Evolutionary conservation across 306 rosid species (phyloP).

Genomic region (Coriaria nepalensis): DNA sequence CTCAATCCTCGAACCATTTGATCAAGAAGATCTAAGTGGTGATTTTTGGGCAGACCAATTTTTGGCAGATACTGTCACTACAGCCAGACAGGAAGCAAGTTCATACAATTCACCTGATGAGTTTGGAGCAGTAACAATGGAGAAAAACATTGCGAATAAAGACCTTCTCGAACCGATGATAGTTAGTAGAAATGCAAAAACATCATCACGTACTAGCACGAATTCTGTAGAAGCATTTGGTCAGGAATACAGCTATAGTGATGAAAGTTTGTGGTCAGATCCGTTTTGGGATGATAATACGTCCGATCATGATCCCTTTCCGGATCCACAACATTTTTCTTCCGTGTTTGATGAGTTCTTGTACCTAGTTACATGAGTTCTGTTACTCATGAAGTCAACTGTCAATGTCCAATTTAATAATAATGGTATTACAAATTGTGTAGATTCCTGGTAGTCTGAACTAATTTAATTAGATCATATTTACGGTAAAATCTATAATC

Average conservation of each 20-base stretch:
- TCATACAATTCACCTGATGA: too few species aligned
- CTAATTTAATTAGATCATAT: too few species aligned
- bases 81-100: too few species aligned
- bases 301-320: not conserved
- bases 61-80: not conserved
- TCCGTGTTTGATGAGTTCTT: conserved; percentile 1
- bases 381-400: too few species aligned
- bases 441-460: too few species aligned
- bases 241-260: not conserved
- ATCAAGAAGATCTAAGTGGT: not conserved
- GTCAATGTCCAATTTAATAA: too few species aligned
- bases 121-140: too few species aligned
- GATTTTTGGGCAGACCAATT: conserved; percentile 9
- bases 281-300: not conserved
- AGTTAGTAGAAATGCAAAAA: too few species aligned
- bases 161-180: too few species aligned
- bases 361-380: not conserved
- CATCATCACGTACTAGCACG: not conserved
- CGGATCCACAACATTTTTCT: not conserved
- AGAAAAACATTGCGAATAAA: too few species aligned
- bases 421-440: too few species aligned
- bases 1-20: not conserved
- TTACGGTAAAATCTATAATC: too few species aligned
- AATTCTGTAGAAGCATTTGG: not conserved
- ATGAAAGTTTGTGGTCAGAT: conserved; percentile 4